These are phyloP conservation scores for Aspergillus sp. DNA, from an alignment of 2,329 filamentous ascomycete genomes.

Conservation along the genomic window DNA sequence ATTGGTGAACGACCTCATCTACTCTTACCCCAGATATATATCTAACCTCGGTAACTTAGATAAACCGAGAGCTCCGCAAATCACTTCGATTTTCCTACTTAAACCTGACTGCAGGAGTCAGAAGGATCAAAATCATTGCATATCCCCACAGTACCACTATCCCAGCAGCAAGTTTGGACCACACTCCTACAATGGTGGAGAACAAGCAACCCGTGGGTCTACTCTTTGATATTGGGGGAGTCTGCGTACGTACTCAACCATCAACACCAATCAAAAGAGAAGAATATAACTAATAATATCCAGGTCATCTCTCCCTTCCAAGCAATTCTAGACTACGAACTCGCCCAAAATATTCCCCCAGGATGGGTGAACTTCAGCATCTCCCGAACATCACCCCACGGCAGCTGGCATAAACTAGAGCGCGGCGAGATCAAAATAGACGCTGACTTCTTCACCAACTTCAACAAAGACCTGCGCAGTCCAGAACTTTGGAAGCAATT, in stretches of 20 bases:
- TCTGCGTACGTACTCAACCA: conserved; percentile 63
- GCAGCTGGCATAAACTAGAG: conserved; percentile 84
- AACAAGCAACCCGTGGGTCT: conserved; percentile 60
- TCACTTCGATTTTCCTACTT: too few relatives aligned
- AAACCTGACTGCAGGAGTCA: too few relatives aligned
- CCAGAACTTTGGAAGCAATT: conserved; percentile 62
- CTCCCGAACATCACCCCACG: conserved; percentile 66
- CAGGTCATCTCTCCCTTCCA: conserved; percentile 89
- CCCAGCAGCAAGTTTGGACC: background rate
- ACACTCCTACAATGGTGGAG: conserved; percentile 27
- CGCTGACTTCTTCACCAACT: conserved; percentile 65
- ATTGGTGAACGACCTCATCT: too few relatives aligned
- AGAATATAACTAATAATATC: conserved; percentile 1
- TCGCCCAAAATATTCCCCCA: conserved; percentile 64
- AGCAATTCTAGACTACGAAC: conserved; percentile 85
- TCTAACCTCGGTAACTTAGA: conserved; percentile 25
- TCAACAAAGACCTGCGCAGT: conserved; percentile 66
- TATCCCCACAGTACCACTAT: background rate
- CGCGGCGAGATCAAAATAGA: conserved; percentile 74
- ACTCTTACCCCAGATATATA: background rate
- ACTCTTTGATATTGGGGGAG: conserved; percentile 92
- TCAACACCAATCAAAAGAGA: background rate
- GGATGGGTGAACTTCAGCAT: conserved; percentile 93
- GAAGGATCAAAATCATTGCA: too few relatives aligned
- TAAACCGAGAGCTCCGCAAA: background rate